These are phyloP conservation scores for Phaseolus lunatus DNA, from an alignment of 306 rosid genomes.

Conservation along the genomic window DNA sequence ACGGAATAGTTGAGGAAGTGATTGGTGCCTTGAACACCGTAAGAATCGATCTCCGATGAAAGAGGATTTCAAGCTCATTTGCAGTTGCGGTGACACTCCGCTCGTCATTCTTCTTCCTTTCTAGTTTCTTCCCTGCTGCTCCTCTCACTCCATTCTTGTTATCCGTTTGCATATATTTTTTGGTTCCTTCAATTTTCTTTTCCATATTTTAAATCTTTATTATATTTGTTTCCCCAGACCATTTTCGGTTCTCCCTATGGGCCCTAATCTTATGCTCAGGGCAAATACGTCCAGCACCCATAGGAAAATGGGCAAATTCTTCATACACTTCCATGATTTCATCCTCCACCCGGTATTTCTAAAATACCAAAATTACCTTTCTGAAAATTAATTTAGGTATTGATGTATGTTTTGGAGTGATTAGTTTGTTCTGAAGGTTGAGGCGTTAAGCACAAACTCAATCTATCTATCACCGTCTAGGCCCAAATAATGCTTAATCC, in stretches of 20 bases:
- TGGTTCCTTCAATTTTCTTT: neutral
- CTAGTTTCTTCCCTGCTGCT: neutral
- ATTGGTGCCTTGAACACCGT: conserved; percentile 56
- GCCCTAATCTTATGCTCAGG: neutral
- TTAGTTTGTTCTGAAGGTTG: no score
- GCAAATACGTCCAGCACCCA: no score
- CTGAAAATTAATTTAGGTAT: no score
- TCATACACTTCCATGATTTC: no score
- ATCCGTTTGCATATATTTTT: neutral
- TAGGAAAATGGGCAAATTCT: no score
- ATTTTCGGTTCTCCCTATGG: neutral
- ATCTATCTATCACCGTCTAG: neutral
- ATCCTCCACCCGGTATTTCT: no score
- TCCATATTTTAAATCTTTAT: neutral
- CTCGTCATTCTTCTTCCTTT: conserved; percentile 41
- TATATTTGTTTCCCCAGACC: neutral
- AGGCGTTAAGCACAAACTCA: no score
- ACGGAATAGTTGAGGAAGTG: conserved; percentile 63
- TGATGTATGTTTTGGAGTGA: no score
- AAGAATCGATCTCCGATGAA: conserved; percentile 52
- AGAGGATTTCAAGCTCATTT: conserved; percentile 57
- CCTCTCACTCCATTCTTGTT: neutral
- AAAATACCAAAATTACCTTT: no score
- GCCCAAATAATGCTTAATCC: neutral
- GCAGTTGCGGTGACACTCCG: conserved; percentile 50